These are phyloP conservation scores for Sarocladium strictum DNA, from an alignment of 2,329 filamentous ascomycete species.

Conservation along the genomic window DNA sequence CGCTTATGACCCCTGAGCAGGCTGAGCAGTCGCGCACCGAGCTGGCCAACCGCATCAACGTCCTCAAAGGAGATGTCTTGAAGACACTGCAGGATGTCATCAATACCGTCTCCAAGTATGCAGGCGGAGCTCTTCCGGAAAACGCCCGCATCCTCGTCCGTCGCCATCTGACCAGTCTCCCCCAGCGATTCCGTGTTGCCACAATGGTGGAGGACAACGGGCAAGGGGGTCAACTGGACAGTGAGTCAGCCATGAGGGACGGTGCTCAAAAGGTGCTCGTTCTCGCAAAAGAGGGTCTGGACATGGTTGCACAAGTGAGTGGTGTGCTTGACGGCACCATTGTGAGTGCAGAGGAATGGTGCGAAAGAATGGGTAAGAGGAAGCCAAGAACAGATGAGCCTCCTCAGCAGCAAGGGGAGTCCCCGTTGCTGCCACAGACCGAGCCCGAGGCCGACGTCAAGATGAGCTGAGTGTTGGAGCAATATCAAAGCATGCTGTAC, in stretches of 20 bases:
- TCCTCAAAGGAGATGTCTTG: constrained; percentile 64
- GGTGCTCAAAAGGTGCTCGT: constrained; percentile 74
- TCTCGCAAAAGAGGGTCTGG: constrained; percentile 81
- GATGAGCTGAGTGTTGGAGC: constrained; percentile 14
- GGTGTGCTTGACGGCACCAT: constrained; percentile 85
- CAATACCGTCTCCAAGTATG: constrained; percentile 79
- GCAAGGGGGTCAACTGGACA: constrained; percentile 19
- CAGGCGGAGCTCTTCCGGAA: constrained; percentile 84
- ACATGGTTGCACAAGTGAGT: constrained; percentile 91
- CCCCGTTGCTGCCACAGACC: constrained; percentile 18
- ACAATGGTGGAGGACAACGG: constrained; percentile 37
- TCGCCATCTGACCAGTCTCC: constrained; percentile 76
- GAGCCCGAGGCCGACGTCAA: constrained; percentile 22
- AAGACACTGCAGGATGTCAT: constrained; percentile 77
- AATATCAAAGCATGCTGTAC: no score
- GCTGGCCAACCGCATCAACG: constrained; percentile 58
- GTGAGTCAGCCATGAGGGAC: constrained; percentile 35
- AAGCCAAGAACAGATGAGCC: not conserved
- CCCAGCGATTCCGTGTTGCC: constrained; percentile 73
- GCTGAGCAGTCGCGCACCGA: constrained; percentile 30
- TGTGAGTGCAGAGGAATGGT: constrained; percentile 86
- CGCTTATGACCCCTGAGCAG: constrained; percentile 19
- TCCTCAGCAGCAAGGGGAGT: constrained; percentile 17
- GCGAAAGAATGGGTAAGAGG: constrained; percentile 61
- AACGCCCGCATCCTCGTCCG: constrained; percentile 82